Percentiles rank a stretch among this genome's conserved stretches.
phyloP scores from a whole-genome alignment of 139 green algal genomes.

The Yamagishiella unicocca region DNA sequence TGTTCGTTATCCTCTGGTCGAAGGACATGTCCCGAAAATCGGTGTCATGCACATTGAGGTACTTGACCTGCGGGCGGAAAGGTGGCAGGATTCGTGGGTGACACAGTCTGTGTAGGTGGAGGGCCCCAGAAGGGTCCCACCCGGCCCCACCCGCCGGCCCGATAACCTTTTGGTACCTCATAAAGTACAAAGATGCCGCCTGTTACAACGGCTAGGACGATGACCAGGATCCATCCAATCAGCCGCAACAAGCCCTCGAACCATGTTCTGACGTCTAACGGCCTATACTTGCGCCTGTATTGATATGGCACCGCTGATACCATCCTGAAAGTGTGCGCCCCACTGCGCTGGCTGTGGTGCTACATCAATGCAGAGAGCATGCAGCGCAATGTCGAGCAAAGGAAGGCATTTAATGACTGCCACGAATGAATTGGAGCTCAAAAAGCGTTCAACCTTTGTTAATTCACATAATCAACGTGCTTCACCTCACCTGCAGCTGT shows the following conservation, averaged over 20 bases:
- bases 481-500: too few relatives aligned
- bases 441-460: too few relatives aligned
- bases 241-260: conserved; percentile 33
- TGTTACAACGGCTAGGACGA: not conserved
- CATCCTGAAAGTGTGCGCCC: too few relatives aligned
- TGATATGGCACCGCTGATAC: not conserved
- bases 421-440: too few relatives aligned
- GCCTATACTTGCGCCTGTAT: conserved; percentile 16
- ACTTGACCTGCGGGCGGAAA: conserved; percentile 2
- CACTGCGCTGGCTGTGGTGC: too few relatives aligned
- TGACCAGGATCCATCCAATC: conserved; percentile 44
- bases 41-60: conserved; percentile 10
- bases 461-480: too few relatives aligned
- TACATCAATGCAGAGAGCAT: not conserved
- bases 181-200: not conserved
- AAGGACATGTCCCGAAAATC: conserved; percentile 41
- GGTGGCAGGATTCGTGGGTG: too few relatives aligned
- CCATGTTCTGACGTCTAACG: conserved; percentile 27
- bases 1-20: conserved; percentile 37
- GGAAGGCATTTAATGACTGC: too few relatives aligned
- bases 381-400: too few relatives aligned
- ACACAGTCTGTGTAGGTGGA: too few relatives aligned
- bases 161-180: conserved; percentile 30
- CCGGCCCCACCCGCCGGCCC: too few relatives aligned
- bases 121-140: too few relatives aligned